phyloP scores from a whole-genome alignment of 495 filamentous ascomycete genomes.

The Daldinia bambusicola region DNA sequence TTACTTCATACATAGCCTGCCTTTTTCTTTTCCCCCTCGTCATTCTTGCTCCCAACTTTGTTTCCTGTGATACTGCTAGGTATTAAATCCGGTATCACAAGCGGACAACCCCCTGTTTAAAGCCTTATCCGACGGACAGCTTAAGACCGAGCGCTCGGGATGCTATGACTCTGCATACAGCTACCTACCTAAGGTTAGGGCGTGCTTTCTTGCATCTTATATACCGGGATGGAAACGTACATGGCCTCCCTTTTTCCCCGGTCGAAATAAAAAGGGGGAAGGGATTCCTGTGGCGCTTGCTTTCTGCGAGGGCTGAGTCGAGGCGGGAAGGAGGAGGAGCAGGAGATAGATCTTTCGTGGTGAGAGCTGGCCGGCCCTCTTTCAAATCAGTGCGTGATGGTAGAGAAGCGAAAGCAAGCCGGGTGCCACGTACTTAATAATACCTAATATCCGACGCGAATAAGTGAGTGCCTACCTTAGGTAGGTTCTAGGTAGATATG shows the following conservation, averaged over 20 bases:
- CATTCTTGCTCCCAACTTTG: too few relatives aligned
- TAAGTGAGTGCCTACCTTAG: too few relatives aligned
- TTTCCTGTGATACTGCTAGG: conserved; percentile 4
- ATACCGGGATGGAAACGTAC: not conserved
- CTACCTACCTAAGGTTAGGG: not conserved
- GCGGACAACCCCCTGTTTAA: conserved; percentile 2
- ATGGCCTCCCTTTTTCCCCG: not conserved
- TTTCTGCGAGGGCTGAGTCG: not conserved
- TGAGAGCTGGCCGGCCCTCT: conserved; percentile 1
- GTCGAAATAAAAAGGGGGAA: not conserved
- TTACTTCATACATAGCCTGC: not conserved
- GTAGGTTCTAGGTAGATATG: too few relatives aligned
- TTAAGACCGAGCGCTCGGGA: not conserved
- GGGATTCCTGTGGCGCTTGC: not conserved
- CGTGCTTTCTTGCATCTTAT: conserved; percentile 1
- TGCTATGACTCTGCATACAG: not conserved
- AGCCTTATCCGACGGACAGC: not conserved
- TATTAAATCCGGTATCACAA: not conserved
- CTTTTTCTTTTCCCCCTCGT: not conserved
- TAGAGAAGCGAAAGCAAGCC: not conserved
- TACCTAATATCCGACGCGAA: conserved; percentile 5
- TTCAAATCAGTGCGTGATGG: conserved; percentile 3
- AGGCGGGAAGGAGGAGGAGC: not conserved
- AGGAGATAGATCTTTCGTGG: conserved; percentile 1
- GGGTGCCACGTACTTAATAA: conserved; percentile 7